Evolutionary conservation across 176 grass and related monocot species (phyloP).

Genomic region (Urochloa ruziziensis): DNA sequence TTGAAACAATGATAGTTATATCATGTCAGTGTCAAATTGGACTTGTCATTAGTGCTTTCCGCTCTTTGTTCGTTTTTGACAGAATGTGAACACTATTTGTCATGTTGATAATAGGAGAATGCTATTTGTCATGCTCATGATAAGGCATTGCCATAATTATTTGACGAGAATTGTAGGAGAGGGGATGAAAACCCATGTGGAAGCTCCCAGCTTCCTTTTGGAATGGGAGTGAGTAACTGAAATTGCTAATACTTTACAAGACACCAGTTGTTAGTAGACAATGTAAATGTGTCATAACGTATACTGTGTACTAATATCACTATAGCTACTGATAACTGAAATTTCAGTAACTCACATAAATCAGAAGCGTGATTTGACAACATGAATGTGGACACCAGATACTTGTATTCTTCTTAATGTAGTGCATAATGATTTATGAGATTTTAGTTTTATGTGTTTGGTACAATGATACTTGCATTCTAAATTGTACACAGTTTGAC

Average conservation of each 20-base stretch:
- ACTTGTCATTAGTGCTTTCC: background rate
- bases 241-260: background rate
- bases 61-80: background rate
- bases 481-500: background rate
- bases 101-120: background rate
- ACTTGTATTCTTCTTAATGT: background rate
- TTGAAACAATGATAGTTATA: background rate
- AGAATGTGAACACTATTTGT: background rate
- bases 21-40: background rate
- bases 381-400: no score
- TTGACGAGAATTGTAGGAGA: background rate
- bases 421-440: background rate
- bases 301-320: background rate
- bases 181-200: background rate
- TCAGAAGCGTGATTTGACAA: no score
- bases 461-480: slow-evolving; percentile 5
- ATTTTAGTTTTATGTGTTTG: background rate
- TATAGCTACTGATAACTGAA: background rate
- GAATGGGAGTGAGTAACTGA: background rate
- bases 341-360: no score
- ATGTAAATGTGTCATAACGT: background rate
- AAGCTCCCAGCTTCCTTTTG: background rate
- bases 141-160: background rate
- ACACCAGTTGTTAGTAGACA: background rate
- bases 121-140: background rate